These are phyloP conservation scores for Verticillium klebahnii DNA, from an alignment of 2,329 filamentous ascomycete genomes.

Conservation along the genomic window DNA sequence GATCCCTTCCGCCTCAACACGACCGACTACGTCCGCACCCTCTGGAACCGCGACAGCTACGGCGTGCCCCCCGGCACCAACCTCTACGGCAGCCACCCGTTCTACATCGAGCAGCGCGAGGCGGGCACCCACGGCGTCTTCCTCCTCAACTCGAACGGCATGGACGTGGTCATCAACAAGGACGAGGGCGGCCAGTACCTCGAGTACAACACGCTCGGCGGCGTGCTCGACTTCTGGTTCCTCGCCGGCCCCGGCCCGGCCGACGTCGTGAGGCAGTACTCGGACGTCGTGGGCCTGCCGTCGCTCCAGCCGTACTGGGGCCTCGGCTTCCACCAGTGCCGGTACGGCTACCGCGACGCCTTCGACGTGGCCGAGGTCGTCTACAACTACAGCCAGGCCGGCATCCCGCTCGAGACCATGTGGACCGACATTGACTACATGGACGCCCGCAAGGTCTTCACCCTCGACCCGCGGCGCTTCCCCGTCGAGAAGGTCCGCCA, in stretches of 20 bases:
- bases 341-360: conserved; percentile 79
- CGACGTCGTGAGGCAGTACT: background rate
- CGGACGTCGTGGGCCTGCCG: conserved; percentile 58
- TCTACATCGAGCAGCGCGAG: conserved; percentile 72
- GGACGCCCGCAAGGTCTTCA: conserved; percentile 57
- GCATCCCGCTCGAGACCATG: conserved; percentile 60
- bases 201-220: conserved; percentile 63
- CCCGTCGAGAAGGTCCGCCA: conserved; percentile 52
- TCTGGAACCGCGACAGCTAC: conserved; percentile 1
- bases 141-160: conserved; percentile 67
- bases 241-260: conserved; percentile 60
- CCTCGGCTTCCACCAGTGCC: conserved; percentile 65
- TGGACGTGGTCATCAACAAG: conserved; percentile 1
- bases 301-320: conserved; percentile 77
- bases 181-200: conserved; percentile 46
- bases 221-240: conserved; percentile 75
- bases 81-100: conserved; percentile 71
- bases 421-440: conserved; percentile 67
- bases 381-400: conserved; percentile 54
- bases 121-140: conserved; percentile 75
- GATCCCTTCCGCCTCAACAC: conserved; percentile 67
- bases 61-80: conserved; percentile 44
- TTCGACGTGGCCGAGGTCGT: conserved; percentile 61
- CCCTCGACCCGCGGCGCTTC: conserved; percentile 54
- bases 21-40: conserved; percentile 45